Conservation (phyloP, 805 yeast genomes). For the Kuraishia hungarica region DNA sequence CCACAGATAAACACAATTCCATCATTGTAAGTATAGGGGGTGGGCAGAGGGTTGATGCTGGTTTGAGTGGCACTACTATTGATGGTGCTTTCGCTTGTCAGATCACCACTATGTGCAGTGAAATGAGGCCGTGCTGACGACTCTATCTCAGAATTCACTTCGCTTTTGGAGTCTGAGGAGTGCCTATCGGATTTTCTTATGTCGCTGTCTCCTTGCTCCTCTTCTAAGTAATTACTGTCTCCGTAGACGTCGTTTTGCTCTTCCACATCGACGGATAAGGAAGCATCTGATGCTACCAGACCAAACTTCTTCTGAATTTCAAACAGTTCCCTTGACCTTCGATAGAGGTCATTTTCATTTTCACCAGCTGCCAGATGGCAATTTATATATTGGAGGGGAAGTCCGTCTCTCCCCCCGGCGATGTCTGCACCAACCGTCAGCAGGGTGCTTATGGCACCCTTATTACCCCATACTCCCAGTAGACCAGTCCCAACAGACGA, state of each 20-base stretch:
- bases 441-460: constrained; percentile 39
- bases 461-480: constrained; percentile 43
- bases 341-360: constrained; percentile 5
- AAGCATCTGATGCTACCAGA: neutral
- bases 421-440: constrained; percentile 26
- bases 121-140: neutral
- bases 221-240: neutral
- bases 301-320: constrained; percentile 7
- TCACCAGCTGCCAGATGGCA: constrained; percentile 41
- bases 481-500: constrained; percentile 43
- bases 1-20: constrained; percentile 31
- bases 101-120: neutral
- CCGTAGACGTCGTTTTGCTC: neutral
- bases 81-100: neutral
- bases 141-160: neutral
- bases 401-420: constrained; percentile 10
- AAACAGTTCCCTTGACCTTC: constrained; percentile 6
- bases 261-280: neutral
- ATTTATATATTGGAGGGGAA: constrained; percentile 24
- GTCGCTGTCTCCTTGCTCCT: neutral
- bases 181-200: too few species aligned
- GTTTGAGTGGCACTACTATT: too few species aligned
- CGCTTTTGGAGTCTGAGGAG: neutral
- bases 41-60: too few species aligned
- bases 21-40: constrained; percentile 2